Base-by-base conservation (phyloP, 2,329 filamentous ascomycete species). In the Aspergillus puulaauensis region DNA sequence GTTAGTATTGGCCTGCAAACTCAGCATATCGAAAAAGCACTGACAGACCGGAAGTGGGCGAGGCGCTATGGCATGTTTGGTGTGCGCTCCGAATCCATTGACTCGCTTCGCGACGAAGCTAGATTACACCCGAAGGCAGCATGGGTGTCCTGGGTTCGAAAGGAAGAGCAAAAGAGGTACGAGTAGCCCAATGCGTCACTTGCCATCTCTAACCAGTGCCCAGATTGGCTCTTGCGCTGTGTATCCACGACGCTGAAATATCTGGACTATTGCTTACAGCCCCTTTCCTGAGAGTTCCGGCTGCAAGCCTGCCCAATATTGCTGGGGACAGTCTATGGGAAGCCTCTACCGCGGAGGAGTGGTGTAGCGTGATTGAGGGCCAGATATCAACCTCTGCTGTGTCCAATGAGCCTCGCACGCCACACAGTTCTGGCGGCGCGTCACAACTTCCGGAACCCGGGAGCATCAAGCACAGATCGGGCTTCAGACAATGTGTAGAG, bases 171-270 rank as follows among this genome's bases (percentile, higher is more conserved):
- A 21, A 65, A 59, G 37, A 58, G 68, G 47, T 62, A 44, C 23
- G 11, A n/a, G 11, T 9, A 6, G 2, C 41, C 19, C n/a, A 8
- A 27, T 27, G 24, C 7, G 24, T 27, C 0, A 2, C 24, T 27
- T 27, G 9, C 3, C 24, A 27, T 27, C 2, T 21, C n/a, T 9
- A 37, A 40, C 14, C 4, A 14, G 14, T 27, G 37, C 39, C 39
- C 21, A 56, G 56, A 8, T 33, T 58, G n/a, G 23, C 40, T 1
- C 31, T 45, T 9, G 61, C 56, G 5, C 24, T 69, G 17, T 47
- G 62, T n/a, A 65, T 69, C 14, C 65, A 70, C 52, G 68, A 70
- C 40, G 63, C 64, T n/a, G 67, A 70, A 12, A 61, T 71, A 9
- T 62, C 66, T 3, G 64, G 62, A 33, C 27, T 68, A 2, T 62